Evolutionary conservation across 2,329 filamentous ascomycete species (phyloP), one percentile per base, ranked within the genome.

Genomic region (Trichoderma arundinaceum): DNA sequence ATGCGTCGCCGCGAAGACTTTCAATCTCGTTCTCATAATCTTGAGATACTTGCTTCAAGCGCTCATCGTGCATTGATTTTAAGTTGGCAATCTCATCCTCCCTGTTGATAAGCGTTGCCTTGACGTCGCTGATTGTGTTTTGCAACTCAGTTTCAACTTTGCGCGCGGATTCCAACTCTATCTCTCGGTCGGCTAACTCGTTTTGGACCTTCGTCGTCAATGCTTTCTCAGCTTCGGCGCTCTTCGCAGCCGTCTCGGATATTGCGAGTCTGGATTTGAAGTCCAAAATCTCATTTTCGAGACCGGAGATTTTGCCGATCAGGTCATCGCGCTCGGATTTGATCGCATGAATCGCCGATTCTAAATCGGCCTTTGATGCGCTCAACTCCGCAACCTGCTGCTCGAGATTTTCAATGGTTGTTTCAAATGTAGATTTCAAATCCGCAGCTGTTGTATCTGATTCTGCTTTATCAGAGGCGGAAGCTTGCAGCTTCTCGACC

Each of bases 1-100:
- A 85, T 13, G 87, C 86, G 68, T 89, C 86, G 22, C 86, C 86
- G 65, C 84, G 83, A 15, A 89, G 82, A 65, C 83, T 84, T 71
- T 89, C 86, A 62, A 90, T 88, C 74, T 89, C 86, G n/a, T 83
- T 81, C 73, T 89, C 84, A 69, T 88, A 88, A 69, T 89, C 86
- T 68, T 84, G 79, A 1, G 86, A 86, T 63, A 89, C 75, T 67
- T 82, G 82, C 74, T 84, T 80, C 69, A 90, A 80, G 72, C 86
- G 84, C 69, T 84, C 81, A 67, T 85, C 81, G 71, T 89, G 85
- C 73, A 83, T 83, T 48, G 79, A 77, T 74, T 86, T 83, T 67
- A 88, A 75, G 72, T 82, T 82, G 13, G 81, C 76, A 28, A 85
- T 81, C 28, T 80, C 78, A 28, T 77, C 79, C 8, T 84, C 84